Base-by-base conservation (phyloP, 2,329 filamentous ascomycete genomes). In the Pezicula rhizophila region DNA sequence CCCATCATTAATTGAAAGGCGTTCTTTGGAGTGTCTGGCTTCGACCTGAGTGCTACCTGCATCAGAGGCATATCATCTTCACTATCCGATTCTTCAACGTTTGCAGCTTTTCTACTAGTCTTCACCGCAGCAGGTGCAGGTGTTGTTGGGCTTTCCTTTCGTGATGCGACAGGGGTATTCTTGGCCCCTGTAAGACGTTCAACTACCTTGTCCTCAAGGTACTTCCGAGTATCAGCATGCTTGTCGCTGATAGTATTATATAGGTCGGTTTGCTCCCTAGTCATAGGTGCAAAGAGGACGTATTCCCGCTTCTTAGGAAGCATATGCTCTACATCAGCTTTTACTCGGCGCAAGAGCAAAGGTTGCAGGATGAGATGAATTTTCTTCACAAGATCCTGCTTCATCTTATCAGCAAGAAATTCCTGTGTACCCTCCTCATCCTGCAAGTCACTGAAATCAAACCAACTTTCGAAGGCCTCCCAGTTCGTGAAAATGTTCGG, bases 271-370 rank as follows among this genome's bases (percentile, higher is more conserved):
- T 99, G 93, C 57, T 93, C 89, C 20, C 83, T 79, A 0, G 90
- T 96, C 69, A 99, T 82, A 0, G 93, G 93, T 0, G 93, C 93
- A 60, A 93, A 97, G 0, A 99, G 72, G 3, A 99, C 87, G 57
- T 99, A 99, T 66, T 99, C 93, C 25, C 93, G 81, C 72, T 99
- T 99, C 68, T 92, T 95, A 0, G 93, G 93, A n/a, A 99, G 75
- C 42, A 89, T 80, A 2, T 84, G 84, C 47, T 95, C 92, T 0
- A 99, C 93, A 61, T 99, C 93, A 0, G 89, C 86, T 68, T 99
- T 99, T 54, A 99, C 79, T 15, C 93, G 79, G 1, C 93, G 81
- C 1, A 99, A 74, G 1, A 99, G 73, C 58, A 99, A 85, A 0
- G 93, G 93, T 59, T 97, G 96, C 1, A 99, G 69, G 20, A 99